phyloP scores from a whole-genome alignment of 176 grass and related monocot genomes.

The Carex cristatella region DNA sequence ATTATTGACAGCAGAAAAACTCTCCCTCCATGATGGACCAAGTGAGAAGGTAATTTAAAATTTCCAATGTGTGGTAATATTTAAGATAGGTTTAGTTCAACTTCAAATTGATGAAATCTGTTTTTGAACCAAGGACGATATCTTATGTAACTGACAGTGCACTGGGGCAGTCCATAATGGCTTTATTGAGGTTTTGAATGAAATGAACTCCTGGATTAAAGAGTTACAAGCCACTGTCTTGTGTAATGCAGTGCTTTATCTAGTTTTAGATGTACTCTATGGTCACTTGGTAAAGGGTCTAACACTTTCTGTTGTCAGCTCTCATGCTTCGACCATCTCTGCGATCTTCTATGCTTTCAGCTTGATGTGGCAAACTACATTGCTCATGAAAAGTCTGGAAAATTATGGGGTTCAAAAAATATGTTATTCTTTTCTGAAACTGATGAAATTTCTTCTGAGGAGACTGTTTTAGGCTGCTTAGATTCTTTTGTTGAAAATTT shows the following conservation, averaged over 20 bases:
- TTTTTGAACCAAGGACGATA: not conserved
- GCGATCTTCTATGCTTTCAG: slow-evolving; percentile 91
- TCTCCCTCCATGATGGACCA: slow-evolving; percentile 54
- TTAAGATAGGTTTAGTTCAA: not conserved
- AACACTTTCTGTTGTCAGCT: slow-evolving; percentile 47
- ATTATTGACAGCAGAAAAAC: slow-evolving; percentile 63
- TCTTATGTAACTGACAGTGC: not conserved
- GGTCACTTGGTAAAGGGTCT: slow-evolving; percentile 13
- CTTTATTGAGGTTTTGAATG: not conserved
- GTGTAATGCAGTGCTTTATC: slow-evolving; percentile 17
- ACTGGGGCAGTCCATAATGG: not conserved
- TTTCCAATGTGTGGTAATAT: not conserved
- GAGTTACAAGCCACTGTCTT: not conserved
- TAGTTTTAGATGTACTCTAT: not conserved
- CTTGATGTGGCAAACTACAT: slow-evolving; percentile 83
- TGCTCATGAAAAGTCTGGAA: slow-evolving; percentile 82
- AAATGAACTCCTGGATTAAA: not conserved
- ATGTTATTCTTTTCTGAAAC: slow-evolving; percentile 68
- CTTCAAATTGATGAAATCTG: not conserved
- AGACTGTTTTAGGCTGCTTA: slow-evolving; percentile 35
- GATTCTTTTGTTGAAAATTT: slow-evolving; percentile 97
- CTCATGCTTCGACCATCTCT: slow-evolving; percentile 76
- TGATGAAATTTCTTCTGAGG: slow-evolving; percentile 39
- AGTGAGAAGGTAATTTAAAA: slow-evolving; percentile 50
- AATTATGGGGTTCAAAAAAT: slow-evolving; percentile 55